Conservation (phyloP, 129 eudicot genomes). For the Solidago caesia region DNA sequence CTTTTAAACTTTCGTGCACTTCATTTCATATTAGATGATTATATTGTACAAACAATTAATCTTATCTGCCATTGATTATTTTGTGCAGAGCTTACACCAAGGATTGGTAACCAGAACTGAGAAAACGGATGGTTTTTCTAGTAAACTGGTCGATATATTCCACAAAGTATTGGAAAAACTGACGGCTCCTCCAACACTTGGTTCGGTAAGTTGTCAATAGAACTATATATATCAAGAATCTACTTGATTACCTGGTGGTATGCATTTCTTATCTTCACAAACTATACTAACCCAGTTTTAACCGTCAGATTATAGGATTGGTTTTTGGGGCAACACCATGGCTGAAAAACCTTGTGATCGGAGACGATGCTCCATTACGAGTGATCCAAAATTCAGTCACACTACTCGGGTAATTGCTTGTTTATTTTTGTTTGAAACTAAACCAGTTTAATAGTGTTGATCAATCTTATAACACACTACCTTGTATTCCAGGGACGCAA, state of each 20-base stretch:
- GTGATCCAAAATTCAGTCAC: conserved; percentile 62
- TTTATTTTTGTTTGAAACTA: background rate
- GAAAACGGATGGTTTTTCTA: conserved; percentile 29
- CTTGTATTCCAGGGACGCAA: conserved; percentile 59
- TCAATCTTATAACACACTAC: background rate
- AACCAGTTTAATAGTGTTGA: background rate
- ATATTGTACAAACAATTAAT: background rate
- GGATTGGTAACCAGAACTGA: conserved; percentile 24
- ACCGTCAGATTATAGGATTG: conserved; percentile 60
- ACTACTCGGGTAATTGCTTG: conserved; percentile 63
- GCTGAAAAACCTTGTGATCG: conserved; percentile 63
- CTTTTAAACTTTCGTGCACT: background rate
- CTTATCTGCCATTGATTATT: background rate
- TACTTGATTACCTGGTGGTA: background rate
- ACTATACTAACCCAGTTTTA: background rate
- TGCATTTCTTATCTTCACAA: background rate
- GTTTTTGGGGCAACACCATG: conserved; percentile 57
- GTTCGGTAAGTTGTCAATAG: conserved; percentile 51
- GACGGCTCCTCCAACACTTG: conserved; percentile 80
- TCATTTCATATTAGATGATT: too few species aligned
- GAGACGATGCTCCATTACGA: conserved; percentile 66
- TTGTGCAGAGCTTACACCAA: conserved; percentile 33
- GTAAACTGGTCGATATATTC: conserved; percentile 36
- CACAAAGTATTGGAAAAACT: conserved; percentile 59
- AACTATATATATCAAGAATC: background rate